Percentiles rank a stretch among this genome's conserved stretches.
Evolutionary conservation across 371 early-diverging fungal genomes (phyloP).

Genomic region (Haplosporangium sp.): DNA sequence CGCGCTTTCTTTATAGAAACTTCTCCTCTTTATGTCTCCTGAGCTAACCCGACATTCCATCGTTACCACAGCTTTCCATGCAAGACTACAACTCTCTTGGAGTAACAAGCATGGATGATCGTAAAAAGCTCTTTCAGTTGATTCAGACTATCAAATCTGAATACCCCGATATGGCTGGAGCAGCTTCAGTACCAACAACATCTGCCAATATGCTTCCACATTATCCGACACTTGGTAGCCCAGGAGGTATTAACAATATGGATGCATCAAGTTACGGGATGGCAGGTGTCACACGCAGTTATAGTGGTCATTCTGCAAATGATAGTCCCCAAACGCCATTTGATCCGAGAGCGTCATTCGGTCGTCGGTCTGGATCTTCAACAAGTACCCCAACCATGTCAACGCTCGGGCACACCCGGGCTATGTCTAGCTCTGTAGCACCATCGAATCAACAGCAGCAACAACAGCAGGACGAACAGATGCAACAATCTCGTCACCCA

Average conservation of each 20-base stretch:
- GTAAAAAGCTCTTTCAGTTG: constrained; percentile 80
- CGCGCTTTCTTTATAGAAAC: constrained; percentile 4
- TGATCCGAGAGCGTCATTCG: constrained; percentile 33
- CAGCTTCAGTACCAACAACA: constrained; percentile 13
- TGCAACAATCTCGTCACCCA: constrained; percentile 15
- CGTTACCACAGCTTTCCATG: constrained; percentile 74
- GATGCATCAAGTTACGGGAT: constrained; percentile 14
- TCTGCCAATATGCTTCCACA: constrained; percentile 16
- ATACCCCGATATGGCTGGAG: constrained; percentile 22
- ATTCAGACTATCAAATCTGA: constrained; percentile 61
- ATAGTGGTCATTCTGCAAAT: constrained; percentile 3
- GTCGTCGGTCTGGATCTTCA: constrained; percentile 31
- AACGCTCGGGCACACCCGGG: constrained; percentile 11
- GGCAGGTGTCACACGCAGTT: constrained; percentile 28
- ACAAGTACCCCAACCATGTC: constrained; percentile 13
- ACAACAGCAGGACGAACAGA: constrained; percentile 4
- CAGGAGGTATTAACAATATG: constrained; percentile 8
- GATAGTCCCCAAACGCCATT: constrained; percentile 8
- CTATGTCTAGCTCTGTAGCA: constrained; percentile 14
- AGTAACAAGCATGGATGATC: constrained; percentile 79
- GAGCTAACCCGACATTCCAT: neutral
- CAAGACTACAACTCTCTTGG: constrained; percentile 84
- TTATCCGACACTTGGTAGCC: neutral
- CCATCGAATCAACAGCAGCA: constrained; percentile 15
- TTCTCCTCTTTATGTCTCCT: constrained; percentile 4